phyloP scores from a whole-genome alignment of 768 basidiomycete species.

The Mycena sanguinolenta region DNA sequence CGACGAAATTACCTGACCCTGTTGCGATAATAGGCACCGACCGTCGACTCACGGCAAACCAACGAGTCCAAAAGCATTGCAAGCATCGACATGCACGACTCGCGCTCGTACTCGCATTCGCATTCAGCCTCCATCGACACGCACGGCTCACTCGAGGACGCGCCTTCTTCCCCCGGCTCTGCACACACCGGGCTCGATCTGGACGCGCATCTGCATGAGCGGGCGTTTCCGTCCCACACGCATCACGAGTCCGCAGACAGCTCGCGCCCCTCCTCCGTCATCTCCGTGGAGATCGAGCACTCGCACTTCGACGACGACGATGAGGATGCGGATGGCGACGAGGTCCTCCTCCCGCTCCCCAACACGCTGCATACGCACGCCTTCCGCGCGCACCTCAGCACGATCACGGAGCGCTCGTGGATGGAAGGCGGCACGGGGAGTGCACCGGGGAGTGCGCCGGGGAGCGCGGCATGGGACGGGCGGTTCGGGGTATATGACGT shows the following conservation, averaged over 20 bases:
- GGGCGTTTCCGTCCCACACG: background rate
- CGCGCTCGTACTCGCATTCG: background rate
- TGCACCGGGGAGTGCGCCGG: slow-evolving; percentile 22
- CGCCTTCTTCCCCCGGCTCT: slow-evolving; percentile 2
- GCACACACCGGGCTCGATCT: slow-evolving; percentile 27
- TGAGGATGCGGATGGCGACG: background rate
- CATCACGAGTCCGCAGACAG: background rate
- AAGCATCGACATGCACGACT: background rate
- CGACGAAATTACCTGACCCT: background rate
- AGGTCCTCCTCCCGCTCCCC: slow-evolving; percentile 3
- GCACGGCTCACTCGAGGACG: background rate
- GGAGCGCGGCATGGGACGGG: slow-evolving; percentile 19
- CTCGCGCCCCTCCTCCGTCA: background rate
- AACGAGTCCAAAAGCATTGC: background rate
- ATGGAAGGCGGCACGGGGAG: background rate
- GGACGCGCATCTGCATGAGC: slow-evolving; percentile 1
- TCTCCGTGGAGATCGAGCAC: background rate
- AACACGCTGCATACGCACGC: slow-evolving; percentile 16
- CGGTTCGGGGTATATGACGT: background rate
- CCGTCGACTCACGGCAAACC: background rate
- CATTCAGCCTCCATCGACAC: background rate
- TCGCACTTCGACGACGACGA: background rate
- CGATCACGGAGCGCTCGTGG: slow-evolving; percentile 34
- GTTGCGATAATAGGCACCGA: background rate
- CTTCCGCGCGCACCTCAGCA: slow-evolving; percentile 30